phyloP scores from a whole-genome alignment of 139 green algal species.

The Zygnema circumcarinatum region DNA sequence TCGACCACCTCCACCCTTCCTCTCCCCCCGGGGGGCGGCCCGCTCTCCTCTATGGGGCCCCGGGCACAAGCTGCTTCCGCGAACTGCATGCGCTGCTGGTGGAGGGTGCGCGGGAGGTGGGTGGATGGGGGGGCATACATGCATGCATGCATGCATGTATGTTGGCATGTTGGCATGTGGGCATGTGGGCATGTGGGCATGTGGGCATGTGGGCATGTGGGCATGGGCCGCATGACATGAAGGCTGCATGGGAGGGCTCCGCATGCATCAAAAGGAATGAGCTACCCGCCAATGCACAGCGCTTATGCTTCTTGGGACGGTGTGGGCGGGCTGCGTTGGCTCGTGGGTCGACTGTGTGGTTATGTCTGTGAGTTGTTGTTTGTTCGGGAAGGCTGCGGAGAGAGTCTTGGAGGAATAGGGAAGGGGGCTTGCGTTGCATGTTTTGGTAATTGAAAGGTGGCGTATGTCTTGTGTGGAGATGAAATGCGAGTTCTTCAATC shows the following conservation, averaged over 20 bases:
- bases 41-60: slow-evolving; percentile 70
- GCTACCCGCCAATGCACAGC: too few relatives aligned
- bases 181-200: background rate
- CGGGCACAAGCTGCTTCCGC: slow-evolving; percentile 71
- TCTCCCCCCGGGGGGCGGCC: background rate
- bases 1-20: slow-evolving; percentile 34
- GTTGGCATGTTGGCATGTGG: background rate
- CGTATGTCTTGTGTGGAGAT: background rate
- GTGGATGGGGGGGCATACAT: background rate
- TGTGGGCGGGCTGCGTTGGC: background rate
- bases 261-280: too few relatives aligned
- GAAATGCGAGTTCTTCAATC: background rate
- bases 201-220: background rate
- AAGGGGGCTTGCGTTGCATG: too few relatives aligned
- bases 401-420: background rate
- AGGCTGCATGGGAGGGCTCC: too few relatives aligned
- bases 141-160: too few relatives aligned
- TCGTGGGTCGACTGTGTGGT: background rate
- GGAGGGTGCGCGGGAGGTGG: background rate
- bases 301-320: slow-evolving; percentile 5
- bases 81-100: slow-evolving; percentile 68
- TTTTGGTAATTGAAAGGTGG: too few relatives aligned
- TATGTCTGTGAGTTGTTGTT: background rate
- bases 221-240: background rate
- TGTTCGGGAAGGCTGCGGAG: background rate